Conservation (phyloP, 768 basidiomycete genomes). For the Sutorius australiensis region DNA sequence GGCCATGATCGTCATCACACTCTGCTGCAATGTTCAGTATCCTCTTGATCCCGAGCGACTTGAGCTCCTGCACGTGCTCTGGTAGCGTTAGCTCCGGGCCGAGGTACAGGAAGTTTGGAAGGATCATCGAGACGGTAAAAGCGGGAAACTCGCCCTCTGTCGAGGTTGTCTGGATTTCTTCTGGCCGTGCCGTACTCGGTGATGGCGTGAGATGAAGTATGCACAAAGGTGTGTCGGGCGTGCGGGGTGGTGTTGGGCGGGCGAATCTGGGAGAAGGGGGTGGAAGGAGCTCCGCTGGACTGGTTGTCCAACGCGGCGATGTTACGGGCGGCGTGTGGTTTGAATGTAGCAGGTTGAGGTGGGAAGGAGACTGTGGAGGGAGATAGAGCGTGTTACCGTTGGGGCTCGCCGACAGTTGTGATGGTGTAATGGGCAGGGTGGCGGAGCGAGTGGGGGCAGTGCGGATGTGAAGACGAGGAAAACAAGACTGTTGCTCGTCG, state of each 20-base stretch:
- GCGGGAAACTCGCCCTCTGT: constrained; percentile 49
- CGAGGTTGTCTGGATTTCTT: constrained; percentile 27
- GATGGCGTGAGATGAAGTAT: constrained; percentile 36
- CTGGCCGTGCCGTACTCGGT: constrained; percentile 63
- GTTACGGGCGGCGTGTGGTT: constrained; percentile 55
- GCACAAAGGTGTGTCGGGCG: constrained; percentile 37
- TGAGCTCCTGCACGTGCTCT: constrained; percentile 74
- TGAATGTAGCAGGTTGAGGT: constrained; percentile 57
- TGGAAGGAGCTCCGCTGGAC: constrained; percentile 39
- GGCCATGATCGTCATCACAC: constrained; percentile 80
- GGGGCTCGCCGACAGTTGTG: constrained; percentile 17
- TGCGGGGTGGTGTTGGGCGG: constrained; percentile 35
- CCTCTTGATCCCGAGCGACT: constrained; percentile 72
- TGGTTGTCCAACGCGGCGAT: constrained; percentile 39
- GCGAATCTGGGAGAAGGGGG: constrained; percentile 24
- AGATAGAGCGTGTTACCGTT: constrained; percentile 20
- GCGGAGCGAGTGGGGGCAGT: constrained; percentile 56
- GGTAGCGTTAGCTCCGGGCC: constrained; percentile 79
- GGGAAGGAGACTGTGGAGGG: constrained; percentile 51
- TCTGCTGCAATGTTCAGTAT: constrained; percentile 91
- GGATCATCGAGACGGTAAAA: constrained; percentile 86
- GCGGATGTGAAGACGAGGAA: constrained; percentile 60
- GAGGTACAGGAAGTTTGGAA: constrained; percentile 87
- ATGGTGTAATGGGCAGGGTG: constrained; percentile 49
- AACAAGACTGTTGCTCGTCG: constrained; percentile 37